phyloP scores from a whole-genome alignment of 2,329 filamentous ascomycete species.

The Ophiocordyceps camponoti-floridani region DNA sequence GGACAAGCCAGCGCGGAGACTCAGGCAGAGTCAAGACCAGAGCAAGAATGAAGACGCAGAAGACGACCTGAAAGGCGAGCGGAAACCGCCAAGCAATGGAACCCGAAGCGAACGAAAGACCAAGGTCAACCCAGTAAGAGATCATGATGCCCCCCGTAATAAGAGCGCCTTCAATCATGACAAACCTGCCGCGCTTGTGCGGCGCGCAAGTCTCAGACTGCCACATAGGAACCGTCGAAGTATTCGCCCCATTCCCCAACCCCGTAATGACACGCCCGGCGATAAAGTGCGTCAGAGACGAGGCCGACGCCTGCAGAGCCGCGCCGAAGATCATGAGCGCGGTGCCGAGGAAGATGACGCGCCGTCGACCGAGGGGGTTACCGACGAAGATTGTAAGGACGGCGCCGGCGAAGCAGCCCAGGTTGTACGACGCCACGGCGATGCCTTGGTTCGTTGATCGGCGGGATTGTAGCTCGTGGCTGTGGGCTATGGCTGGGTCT shows the following conservation, averaged over 20 bases:
- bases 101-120: conserved; percentile 28
- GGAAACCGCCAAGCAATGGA: conserved; percentile 38
- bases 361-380: conserved; percentile 40
- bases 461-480: conserved; percentile 9
- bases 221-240: conserved; percentile 40
- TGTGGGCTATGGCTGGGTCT: conserved; percentile 16
- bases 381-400: conserved; percentile 49
- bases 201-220: conserved; percentile 39
- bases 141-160: conserved; percentile 39
- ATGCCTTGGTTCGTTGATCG: conserved; percentile 36
- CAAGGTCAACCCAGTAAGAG: conserved; percentile 43
- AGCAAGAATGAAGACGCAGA: conserved; percentile 37
- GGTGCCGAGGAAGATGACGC: conserved; percentile 41
- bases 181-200: conserved; percentile 39
- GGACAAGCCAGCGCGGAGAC: conserved; percentile 29
- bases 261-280: conserved; percentile 40
- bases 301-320: conserved; percentile 37
- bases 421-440: conserved; percentile 35
- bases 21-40: conserved; percentile 36
- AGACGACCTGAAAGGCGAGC: conserved; percentile 33
- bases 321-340: conserved; percentile 40
- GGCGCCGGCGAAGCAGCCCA: conserved; percentile 45
- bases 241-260: conserved; percentile 38
- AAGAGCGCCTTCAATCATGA: conserved; percentile 41
- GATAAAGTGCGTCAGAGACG: conserved; percentile 35